These are phyloP conservation scores for Leptodontidium sp. DNA, from an alignment of 2,329 filamentous ascomycete species.

Conservation along the genomic window DNA sequence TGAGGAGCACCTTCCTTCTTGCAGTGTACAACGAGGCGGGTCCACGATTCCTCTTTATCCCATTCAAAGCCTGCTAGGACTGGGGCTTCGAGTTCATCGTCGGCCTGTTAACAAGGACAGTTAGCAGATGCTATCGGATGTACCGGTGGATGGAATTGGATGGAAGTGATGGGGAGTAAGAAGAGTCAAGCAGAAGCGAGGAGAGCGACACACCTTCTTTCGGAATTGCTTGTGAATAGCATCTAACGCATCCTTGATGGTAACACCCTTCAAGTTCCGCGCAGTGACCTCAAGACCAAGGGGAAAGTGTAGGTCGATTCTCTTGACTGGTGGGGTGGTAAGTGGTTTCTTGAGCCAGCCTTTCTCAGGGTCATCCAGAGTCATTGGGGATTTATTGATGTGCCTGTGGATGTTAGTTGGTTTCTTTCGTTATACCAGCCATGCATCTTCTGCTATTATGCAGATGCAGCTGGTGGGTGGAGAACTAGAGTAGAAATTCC, in stretches of 20 bases:
- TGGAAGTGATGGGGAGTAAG: not conserved
- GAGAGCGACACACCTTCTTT: constrained; percentile 76
- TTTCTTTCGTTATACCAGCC: not conserved
- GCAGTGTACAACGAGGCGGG: constrained; percentile 85
- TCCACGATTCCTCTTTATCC: constrained; percentile 93
- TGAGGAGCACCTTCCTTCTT: constrained; percentile 70
- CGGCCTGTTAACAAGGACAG: constrained; percentile 64
- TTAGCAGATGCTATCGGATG: constrained; percentile 33
- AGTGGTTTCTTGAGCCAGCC: constrained; percentile 76
- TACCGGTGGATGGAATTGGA: not conserved
- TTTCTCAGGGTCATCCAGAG: constrained; percentile 82
- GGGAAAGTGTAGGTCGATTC: constrained; percentile 92
- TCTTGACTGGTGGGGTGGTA: constrained; percentile 85
- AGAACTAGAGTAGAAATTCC: not conserved
- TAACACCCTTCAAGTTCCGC: constrained; percentile 92
- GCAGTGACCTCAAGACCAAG: constrained; percentile 87
- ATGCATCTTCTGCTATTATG: not conserved
- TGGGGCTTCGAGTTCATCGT: constrained; percentile 88
- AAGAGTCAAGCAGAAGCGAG: not conserved
- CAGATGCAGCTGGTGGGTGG: not conserved
- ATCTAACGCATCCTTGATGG: constrained; percentile 95
- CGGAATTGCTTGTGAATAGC: constrained; percentile 97
- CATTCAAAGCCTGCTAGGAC: constrained; percentile 96
- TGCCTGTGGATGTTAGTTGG: constrained; percentile 69
- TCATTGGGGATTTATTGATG: constrained; percentile 84